A percentile compares a stretch with the other conserved stretches of the same genome.
Conservation (phyloP, 495 filamentous ascomycete genomes). For the Acidiella bohemica region DNA sequence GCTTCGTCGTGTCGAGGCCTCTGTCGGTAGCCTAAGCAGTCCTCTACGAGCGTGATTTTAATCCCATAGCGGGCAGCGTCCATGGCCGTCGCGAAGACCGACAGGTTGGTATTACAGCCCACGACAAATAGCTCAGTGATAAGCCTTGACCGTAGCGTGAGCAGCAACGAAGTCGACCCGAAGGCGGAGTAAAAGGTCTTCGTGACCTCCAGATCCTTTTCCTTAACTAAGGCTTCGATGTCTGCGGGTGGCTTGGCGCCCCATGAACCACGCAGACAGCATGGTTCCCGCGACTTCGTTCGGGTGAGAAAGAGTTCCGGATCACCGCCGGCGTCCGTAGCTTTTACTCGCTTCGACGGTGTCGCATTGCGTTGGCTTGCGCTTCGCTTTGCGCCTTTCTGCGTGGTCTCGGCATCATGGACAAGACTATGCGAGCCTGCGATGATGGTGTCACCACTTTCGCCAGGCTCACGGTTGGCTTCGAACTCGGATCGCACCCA, state of each 20-base stretch:
- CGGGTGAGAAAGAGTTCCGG: conserved; percentile 50
- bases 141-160: conserved; percentile 57
- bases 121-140: conserved; percentile 88
- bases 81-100: conserved; percentile 81
- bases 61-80: conserved; percentile 83
- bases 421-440: conserved; percentile 7
- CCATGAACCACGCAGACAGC: conserved; percentile 46
- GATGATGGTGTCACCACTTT: conserved; percentile 33
- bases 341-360: neutral
- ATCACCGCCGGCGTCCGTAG: conserved; percentile 17
- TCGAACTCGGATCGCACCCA: conserved; percentile 76
- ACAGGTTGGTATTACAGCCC: conserved; percentile 76
- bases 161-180: conserved; percentile 54
- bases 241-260: conserved; percentile 56
- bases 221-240: conserved; percentile 36
- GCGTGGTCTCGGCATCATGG: neutral
- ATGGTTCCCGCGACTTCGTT: conserved; percentile 31
- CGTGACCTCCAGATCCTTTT: conserved; percentile 50
- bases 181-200: conserved; percentile 89
- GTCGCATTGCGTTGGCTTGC: neutral
- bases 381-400: conserved; percentile 1
- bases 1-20: conserved; percentile 60
- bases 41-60: conserved; percentile 69
- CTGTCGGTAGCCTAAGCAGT: conserved; percentile 77
- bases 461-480: conserved; percentile 38